Conservation (phyloP, 208 protist species). For the Trypanosoma vivax region DNA sequence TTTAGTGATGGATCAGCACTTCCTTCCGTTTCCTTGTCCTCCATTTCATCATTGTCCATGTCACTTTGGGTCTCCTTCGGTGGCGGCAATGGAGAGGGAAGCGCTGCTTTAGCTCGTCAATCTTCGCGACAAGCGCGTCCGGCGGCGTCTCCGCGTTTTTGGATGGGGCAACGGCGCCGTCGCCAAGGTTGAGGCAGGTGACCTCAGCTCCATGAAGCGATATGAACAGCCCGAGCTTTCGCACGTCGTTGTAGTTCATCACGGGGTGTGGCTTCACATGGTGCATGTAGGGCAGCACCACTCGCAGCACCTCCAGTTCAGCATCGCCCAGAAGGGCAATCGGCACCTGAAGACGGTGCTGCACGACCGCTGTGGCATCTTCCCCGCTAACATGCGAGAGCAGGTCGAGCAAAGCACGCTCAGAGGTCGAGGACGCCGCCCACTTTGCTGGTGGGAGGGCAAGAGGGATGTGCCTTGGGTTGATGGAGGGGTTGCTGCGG, state of each 20-base stretch:
- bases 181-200: constrained; percentile 25
- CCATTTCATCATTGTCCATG: constrained; percentile 16
- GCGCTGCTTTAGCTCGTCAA: constrained; percentile 37
- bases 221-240: constrained; percentile 37
- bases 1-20: constrained; percentile 43
- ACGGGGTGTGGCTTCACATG: constrained; percentile 41
- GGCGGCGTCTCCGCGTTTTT: constrained; percentile 29
- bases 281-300: constrained; percentile 33
- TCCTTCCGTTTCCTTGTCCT: constrained; percentile 25
- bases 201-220: constrained; percentile 16
- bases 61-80: constrained; percentile 12
- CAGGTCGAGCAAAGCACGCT: constrained; percentile 6
- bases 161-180: constrained; percentile 28
- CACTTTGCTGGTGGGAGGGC: constrained; percentile 11
- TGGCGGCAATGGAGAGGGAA: constrained; percentile 67
- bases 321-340: constrained; percentile 51
- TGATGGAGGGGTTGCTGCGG: constrained; percentile 14
- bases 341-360: constrained; percentile 21
- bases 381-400: constrained; percentile 5
- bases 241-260: constrained; percentile 58
- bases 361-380: constrained; percentile 15
- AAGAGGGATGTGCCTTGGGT: constrained; percentile 21
- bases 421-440: constrained; percentile 3
- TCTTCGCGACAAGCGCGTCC: constrained; percentile 32
- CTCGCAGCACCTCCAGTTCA: constrained; percentile 22